Conservation (phyloP, 2,329 filamentous ascomycete species). For the Pyrenochaeta sp. region DNA sequence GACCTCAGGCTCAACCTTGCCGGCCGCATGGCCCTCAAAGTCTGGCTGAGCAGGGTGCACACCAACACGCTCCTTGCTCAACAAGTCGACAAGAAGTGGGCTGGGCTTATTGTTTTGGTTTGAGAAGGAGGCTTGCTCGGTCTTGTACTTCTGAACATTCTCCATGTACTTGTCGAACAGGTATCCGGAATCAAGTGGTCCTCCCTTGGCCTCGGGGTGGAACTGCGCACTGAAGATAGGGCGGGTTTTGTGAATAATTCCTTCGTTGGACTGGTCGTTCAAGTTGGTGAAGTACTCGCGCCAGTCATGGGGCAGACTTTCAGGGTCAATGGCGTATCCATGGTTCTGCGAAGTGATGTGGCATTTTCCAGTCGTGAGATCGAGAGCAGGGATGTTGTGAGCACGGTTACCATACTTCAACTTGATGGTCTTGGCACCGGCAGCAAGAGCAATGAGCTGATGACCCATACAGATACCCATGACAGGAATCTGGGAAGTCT, state of each 20-base stretch:
- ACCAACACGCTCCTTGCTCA: slow-evolving; percentile 93
- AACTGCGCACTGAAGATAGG: slow-evolving; percentile 99
- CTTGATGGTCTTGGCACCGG: slow-evolving; percentile 91
- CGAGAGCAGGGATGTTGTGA: slow-evolving; percentile 96
- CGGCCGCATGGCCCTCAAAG: slow-evolving; percentile 39
- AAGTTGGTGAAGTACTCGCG: slow-evolving; percentile 99
- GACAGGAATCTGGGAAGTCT: slow-evolving; percentile 86
- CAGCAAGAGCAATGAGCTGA: slow-evolving; percentile 89
- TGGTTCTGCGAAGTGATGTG: slow-evolving; percentile 99
- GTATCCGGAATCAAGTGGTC: slow-evolving; percentile 93
- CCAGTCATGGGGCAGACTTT: slow-evolving; percentile 83
- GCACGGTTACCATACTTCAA: slow-evolving; percentile 99
- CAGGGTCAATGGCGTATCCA: slow-evolving; percentile 89
- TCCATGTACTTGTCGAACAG: slow-evolving; percentile 96
- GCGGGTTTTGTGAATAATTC: slow-evolving; percentile 92
- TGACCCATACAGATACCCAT: slow-evolving; percentile 99
- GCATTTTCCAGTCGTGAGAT: slow-evolving; percentile 93
- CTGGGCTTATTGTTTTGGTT: slow-evolving; percentile 86
- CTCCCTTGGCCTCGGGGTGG: slow-evolving; percentile 97
- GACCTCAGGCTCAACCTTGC: slow-evolving; percentile 36
- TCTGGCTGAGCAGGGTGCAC: slow-evolving; percentile 62
- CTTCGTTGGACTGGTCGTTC: slow-evolving; percentile 97
- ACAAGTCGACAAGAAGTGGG: slow-evolving; percentile 85
- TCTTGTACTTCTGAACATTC: slow-evolving; percentile 89
- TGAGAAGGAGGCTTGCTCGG: slow-evolving; percentile 74